These are phyloP conservation scores for Phoenix dactylifera DNA, from an alignment of 176 grass and related monocot species.

Conservation along the genomic window DNA sequence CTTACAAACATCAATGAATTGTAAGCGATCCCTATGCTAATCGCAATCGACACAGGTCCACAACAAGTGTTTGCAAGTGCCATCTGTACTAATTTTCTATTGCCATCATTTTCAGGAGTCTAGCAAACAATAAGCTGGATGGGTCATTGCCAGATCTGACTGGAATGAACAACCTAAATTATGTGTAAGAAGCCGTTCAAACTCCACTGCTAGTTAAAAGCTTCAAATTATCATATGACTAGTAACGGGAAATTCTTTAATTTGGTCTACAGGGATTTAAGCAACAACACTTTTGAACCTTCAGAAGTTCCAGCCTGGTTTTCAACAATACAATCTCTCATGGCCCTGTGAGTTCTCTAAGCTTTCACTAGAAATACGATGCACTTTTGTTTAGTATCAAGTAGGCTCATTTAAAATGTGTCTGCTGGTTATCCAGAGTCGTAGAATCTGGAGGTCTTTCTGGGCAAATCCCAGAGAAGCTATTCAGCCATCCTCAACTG, in stretches of 20 bases:
- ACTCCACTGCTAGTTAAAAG: too few relatives aligned
- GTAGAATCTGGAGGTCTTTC: conserved; percentile 68
- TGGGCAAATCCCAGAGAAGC: conserved; percentile 36
- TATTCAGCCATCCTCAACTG: conserved; percentile 66
- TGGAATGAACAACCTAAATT: conserved; percentile 25
- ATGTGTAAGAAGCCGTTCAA: conserved; percentile 41
- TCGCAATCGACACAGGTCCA: too few relatives aligned
- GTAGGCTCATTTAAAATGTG: too few relatives aligned
- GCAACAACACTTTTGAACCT: conserved; percentile 39
- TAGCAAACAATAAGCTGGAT: conserved; percentile 34
- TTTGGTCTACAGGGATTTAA: conserved; percentile 38
- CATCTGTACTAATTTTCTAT: too few relatives aligned
- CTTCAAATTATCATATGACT: neutral
- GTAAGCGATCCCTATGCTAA: neutral
- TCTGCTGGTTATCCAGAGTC: conserved; percentile 36
- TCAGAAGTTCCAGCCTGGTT: conserved; percentile 47
- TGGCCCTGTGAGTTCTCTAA: conserved; percentile 36
- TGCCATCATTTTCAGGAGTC: conserved; percentile 26
- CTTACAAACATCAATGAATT: neutral
- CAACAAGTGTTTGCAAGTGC: too few relatives aligned
- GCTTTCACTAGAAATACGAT: neutral
- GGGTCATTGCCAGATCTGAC: conserved; percentile 46
- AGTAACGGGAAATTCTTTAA: neutral
- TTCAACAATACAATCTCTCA: conserved; percentile 29
- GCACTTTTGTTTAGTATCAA: too few relatives aligned